phyloP scores from a whole-genome alignment of 306 rosid species.

The Glycine soja region DNA sequence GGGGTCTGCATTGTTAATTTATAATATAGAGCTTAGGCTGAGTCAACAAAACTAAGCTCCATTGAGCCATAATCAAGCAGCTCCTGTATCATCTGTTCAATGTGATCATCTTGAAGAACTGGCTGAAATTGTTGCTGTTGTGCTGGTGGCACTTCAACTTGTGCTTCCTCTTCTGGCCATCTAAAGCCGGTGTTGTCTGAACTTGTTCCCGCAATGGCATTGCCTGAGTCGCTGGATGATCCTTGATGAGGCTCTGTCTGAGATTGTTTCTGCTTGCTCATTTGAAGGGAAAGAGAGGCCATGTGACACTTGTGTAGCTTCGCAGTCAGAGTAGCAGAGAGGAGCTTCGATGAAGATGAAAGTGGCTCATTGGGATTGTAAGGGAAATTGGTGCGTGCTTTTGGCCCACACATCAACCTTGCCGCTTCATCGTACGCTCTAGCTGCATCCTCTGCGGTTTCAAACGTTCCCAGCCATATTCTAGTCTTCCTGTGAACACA shows the following conservation, averaged over 20 bases:
- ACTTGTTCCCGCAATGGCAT: conserved; percentile 33
- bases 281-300: conserved; percentile 60
- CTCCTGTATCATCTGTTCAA: conserved; percentile 82
- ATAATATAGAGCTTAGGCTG: conserved; percentile 24
- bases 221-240: background rate
- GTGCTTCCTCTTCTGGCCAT: conserved; percentile 4
- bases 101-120: conserved; percentile 69
- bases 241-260: conserved; percentile 31
- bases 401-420: conserved; percentile 67
- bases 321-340: conserved; percentile 61
- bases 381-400: conserved; percentile 70
- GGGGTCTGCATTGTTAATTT: background rate
- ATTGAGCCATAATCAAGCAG: conserved; percentile 68
- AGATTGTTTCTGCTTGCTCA: conserved; percentile 35
- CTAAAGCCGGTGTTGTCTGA: too few relatives aligned
- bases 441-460: conserved; percentile 82
- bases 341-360: conserved; percentile 54
- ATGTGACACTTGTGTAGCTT: conserved; percentile 74
- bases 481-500: conserved; percentile 60
- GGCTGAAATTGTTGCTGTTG: conserved; percentile 47
- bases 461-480: conserved; percentile 81
- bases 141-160: conserved; percentile 18
- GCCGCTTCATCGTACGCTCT: conserved; percentile 83
- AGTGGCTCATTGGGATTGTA: conserved; percentile 60
- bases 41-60: conserved; percentile 59